Conservation (phyloP, 192 early-diverging fungal genomes). For the Coemansia reversa region DNA sequence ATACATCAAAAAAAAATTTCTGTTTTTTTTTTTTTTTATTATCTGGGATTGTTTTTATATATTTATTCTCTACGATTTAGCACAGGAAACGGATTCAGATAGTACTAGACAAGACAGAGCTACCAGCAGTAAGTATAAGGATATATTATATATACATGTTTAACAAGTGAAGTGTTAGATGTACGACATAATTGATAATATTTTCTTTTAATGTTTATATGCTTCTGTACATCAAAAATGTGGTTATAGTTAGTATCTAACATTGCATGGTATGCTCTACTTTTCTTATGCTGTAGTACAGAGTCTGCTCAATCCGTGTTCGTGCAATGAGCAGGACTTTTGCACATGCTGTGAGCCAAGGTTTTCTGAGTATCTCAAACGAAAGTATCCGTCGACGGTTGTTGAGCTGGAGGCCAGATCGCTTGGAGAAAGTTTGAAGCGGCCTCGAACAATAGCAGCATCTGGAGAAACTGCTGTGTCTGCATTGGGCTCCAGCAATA, state of each 20-base stretch:
- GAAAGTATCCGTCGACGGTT: conserved; percentile 31
- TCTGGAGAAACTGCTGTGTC: not conserved
- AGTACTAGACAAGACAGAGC: too few species aligned
- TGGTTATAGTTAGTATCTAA: too few species aligned
- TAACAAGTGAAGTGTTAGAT: too few species aligned
- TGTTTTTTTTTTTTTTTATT: conserved; percentile 5
- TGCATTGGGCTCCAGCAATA: not conserved
- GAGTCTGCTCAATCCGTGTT: conserved; percentile 53
- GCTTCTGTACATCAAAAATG: too few species aligned
- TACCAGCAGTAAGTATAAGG: too few species aligned
- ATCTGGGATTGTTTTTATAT: too few species aligned
- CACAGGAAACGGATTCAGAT: too few species aligned
- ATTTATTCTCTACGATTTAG: too few species aligned
- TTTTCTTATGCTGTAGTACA: conserved; percentile 28
- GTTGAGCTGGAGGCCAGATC: conserved; percentile 37
- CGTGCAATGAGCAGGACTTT: conserved; percentile 32
- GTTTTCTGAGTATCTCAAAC: conserved; percentile 37
- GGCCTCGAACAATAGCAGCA: conserved; percentile 1
- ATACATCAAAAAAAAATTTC: not conserved
- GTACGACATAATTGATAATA: not conserved
- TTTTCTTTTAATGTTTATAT: not conserved
- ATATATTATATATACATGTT: too few species aligned
- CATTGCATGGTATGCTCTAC: too few species aligned
- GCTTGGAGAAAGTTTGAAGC: conserved; percentile 15
- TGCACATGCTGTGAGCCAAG: conserved; percentile 51